phyloP scores from a whole-genome alignment of 2,329 filamentous ascomycete genomes.

The Aureobasidium sp. region DNA sequence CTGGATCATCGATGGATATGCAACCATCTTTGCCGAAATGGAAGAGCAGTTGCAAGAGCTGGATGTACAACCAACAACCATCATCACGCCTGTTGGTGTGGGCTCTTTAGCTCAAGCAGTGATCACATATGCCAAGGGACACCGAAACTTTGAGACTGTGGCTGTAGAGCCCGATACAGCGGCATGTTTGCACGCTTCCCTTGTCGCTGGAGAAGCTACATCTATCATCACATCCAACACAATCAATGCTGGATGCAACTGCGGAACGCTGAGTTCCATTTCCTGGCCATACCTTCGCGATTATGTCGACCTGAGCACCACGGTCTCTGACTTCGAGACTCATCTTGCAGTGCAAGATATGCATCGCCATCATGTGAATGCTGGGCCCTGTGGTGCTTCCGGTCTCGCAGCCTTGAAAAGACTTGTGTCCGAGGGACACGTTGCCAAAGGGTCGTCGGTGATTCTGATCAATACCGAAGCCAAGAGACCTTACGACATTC shows the following conservation, averaged over 20 bases:
- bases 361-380: slow-evolving; percentile 35
- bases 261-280: slow-evolving; percentile 56
- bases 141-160: slow-evolving; percentile 38
- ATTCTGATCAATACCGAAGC: slow-evolving; percentile 62
- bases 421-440: slow-evolving; percentile 30
- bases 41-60: slow-evolving; percentile 49
- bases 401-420: slow-evolving; percentile 48
- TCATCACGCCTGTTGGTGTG: slow-evolving; percentile 61
- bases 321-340: slow-evolving; percentile 53
- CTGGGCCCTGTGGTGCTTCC: slow-evolving; percentile 57
- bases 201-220: slow-evolving; percentile 40
- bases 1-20: slow-evolving; percentile 73
- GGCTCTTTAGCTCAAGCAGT: slow-evolving; percentile 66
- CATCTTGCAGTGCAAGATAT: slow-evolving; percentile 52
- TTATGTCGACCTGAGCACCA: slow-evolving; percentile 52
- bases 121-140: slow-evolving; percentile 51
- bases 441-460: slow-evolving; percentile 45
- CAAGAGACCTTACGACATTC: slow-evolving; percentile 40
- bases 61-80: slow-evolving; percentile 33
- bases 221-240: slow-evolving; percentile 50
- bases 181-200: slow-evolving; percentile 47
- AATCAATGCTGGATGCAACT: slow-evolving; percentile 68
- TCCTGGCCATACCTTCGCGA: slow-evolving; percentile 54
- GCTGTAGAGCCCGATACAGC: slow-evolving; percentile 63
- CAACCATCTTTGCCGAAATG: slow-evolving; percentile 60